Percentiles rank a stretch among this genome's conserved stretches.
Evolutionary conservation across 306 rosid species (phyloP).

Genomic region (Hippophae gyantsensis): DNA sequence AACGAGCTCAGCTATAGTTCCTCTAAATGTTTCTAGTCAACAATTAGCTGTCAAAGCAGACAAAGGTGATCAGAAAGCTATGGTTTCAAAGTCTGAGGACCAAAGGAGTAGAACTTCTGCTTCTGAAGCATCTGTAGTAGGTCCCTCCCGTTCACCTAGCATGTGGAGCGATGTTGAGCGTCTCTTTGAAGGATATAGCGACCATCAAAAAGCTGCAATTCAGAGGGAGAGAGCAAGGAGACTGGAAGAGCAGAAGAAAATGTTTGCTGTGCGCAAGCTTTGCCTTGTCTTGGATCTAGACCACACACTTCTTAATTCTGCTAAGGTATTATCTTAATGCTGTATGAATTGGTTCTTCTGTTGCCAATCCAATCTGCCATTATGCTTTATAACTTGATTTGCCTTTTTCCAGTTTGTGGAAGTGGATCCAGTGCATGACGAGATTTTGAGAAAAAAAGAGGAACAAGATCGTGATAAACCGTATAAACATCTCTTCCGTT

Average conservation of each 20-base stretch:
- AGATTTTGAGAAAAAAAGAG: slow-evolving; percentile 85
- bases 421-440: slow-evolving; percentile 89
- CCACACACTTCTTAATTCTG: slow-evolving; percentile 98
- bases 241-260: slow-evolving; percentile 83
- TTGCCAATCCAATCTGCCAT: slow-evolving; percentile 6
- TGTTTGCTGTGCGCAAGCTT: slow-evolving; percentile 78
- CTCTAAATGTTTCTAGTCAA: slow-evolving; percentile 44
- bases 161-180: slow-evolving; percentile 86
- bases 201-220: slow-evolving; percentile 84
- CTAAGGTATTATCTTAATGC: slow-evolving; percentile 58
- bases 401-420: slow-evolving; percentile 66
- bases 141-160: slow-evolving; percentile 41
- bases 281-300: slow-evolving; percentile 97
- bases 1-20: slow-evolving; percentile 26
- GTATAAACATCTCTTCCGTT: slow-evolving; percentile 82
- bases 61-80: slow-evolving; percentile 38
- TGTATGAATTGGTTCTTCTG: slow-evolving; percentile 9
- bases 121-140: slow-evolving; percentile 34
- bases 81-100: slow-evolving; percentile 34
- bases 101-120: slow-evolving; percentile 28
- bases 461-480: slow-evolving; percentile 72
- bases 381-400: slow-evolving; percentile 17
- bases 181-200: slow-evolving; percentile 82
- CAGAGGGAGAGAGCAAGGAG: slow-evolving; percentile 95
- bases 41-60: slow-evolving; percentile 37